Percentiles rank a stretch among this genome's conserved stretches.
phyloP scores from a whole-genome alignment of 176 grass and related monocot species.

The Cenchrus fungigraminus region DNA sequence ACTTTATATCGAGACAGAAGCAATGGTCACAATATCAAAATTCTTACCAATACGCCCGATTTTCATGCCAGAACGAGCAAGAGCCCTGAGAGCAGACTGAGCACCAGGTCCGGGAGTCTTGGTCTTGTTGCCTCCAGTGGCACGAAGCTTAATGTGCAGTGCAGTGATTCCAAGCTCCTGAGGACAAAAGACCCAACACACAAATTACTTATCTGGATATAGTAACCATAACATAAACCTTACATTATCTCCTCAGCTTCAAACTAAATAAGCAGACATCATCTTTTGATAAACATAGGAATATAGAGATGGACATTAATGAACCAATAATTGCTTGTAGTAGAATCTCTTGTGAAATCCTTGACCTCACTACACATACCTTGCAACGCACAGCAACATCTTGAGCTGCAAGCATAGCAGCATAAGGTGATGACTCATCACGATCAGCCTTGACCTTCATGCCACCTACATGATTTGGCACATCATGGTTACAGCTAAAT shows the following conservation, averaged over 20 bases:
- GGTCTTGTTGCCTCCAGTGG: conserved; percentile 92
- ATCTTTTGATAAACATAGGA: neutral
- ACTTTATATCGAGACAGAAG: neutral
- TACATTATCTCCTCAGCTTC: neutral
- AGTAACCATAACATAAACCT: neutral
- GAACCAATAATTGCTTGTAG: neutral
- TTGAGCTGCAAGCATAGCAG: conserved; percentile 96
- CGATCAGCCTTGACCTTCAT: conserved; percentile 98
- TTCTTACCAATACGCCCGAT: conserved; percentile 81
- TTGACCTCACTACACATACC: conserved; percentile 31
- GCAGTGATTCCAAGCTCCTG: conserved; percentile 92
- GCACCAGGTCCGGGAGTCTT: conserved; percentile 91
- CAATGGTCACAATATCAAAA: neutral
- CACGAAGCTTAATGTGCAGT: conserved; percentile 80
- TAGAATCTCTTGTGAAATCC: neutral
- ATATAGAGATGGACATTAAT: neutral
- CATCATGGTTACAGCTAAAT: conserved; percentile 23
- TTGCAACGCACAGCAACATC: conserved; percentile 82
- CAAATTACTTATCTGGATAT: neutral
- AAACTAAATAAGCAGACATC: neutral
- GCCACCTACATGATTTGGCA: conserved; percentile 48
- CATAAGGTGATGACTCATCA: conserved; percentile 91
- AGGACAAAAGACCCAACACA: neutral
- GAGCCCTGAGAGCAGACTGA: conserved; percentile 87
- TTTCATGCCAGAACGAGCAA: conserved; percentile 93